Base-by-base conservation (phyloP, 345 rosid genomes). In the Eucalyptus globulus region DNA sequence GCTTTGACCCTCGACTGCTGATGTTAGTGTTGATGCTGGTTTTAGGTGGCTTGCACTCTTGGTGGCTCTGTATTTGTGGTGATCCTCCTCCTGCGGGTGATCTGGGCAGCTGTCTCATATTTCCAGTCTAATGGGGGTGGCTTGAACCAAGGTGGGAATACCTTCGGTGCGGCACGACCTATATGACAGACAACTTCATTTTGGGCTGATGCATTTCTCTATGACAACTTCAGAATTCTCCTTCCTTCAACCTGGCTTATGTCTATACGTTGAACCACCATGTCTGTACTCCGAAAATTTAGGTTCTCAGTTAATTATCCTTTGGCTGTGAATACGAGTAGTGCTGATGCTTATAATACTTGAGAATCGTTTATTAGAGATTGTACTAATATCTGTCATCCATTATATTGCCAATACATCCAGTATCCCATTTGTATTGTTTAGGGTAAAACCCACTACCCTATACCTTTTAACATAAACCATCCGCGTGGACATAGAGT, bases 21-120 rank as follows among this genome's bases (percentile, higher is more conserved):
- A 89, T 86, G 49, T 21, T 90, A 45, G 37, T 31, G 16, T 26
- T 45, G 34, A 14, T 53, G 49, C 15, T 87, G 76, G 86, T 90
- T 89, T 49, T 92, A 96, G 97, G 98, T 96, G 72, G 93, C 93
- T 49, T 96, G 98, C 97, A 93, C 93, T 60, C 91, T 95, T 13
- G 97, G 98, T 60, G 95, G 96, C 90, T 93, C 95, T 1, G 97
- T 96, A 27, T 97, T 95, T 88, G 92, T 90, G 24, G 95, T 87
- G 45, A 94, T 96, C 90, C 87, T 96, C 89, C 90, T 95, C 54
- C 87, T 96, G 8, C 96, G 98, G 13, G 91, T 94, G 88, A 87
- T 95, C 26, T 95, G 97, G 99, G 95, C 95, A 9, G 93, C 93
- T 86, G 89, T 92, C 90, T 92, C 98, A 4, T 94, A 91, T 88